Percentiles rank a stretch among this genome's conserved stretches.
These are phyloP conservation scores for Vanilla planifolia DNA, from an alignment of 106 monocot genomes.

Conservation along the genomic window DNA sequence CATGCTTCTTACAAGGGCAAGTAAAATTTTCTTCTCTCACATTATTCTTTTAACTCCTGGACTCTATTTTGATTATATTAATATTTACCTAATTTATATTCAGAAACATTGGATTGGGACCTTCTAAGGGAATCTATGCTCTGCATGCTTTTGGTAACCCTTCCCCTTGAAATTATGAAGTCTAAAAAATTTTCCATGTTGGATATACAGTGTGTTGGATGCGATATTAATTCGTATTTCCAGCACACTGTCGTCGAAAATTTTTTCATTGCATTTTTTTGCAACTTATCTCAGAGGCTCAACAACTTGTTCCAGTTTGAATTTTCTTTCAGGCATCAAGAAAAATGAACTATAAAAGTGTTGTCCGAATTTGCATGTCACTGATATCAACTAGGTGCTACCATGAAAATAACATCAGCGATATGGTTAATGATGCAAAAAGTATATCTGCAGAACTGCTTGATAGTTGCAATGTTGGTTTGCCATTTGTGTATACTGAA, in stretches of 20 bases:
- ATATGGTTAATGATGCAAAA: slow-evolving; percentile 17
- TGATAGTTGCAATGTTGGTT: slow-evolving; percentile 29
- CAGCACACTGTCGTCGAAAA: background rate
- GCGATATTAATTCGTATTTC: background rate
- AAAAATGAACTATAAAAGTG: slow-evolving; percentile 51
- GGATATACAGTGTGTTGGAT: background rate
- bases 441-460: slow-evolving; percentile 15
- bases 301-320: background rate
- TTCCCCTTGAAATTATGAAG: background rate
- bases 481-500: slow-evolving; percentile 31
- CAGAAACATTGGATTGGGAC: slow-evolving; percentile 65
- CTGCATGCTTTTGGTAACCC: slow-evolving; percentile 63
- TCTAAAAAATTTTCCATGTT: background rate
- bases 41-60: slow-evolving; percentile 1
- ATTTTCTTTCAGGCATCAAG: slow-evolving; percentile 52
- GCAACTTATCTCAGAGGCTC: background rate
- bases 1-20: slow-evolving; percentile 61
- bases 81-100: slow-evolving; percentile 1
- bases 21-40: background rate
- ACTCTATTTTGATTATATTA: background rate
- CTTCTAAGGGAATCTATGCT: slow-evolving; percentile 67
- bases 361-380: slow-evolving; percentile 58
- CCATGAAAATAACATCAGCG: slow-evolving; percentile 8
- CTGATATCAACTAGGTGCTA: slow-evolving; percentile 33
- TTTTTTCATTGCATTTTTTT: slow-evolving; percentile 3